Evolutionary conservation across 768 basidiomycete genomes (phyloP).

Genomic region (Calocybe cyanea): DNA sequence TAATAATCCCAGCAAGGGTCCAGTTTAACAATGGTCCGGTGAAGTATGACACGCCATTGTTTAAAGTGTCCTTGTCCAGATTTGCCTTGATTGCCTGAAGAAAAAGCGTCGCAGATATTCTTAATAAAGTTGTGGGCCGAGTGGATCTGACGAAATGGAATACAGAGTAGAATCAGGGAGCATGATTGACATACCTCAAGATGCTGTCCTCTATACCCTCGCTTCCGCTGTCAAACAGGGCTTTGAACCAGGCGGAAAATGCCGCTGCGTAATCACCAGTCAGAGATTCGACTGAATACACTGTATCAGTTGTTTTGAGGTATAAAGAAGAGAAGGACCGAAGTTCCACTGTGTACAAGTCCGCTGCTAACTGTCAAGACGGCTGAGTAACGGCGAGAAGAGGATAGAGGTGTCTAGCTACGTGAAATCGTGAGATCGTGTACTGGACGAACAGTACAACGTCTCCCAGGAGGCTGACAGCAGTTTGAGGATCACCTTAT

Average conservation of each 20-base stretch:
- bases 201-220: constrained; percentile 86
- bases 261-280: constrained; percentile 38
- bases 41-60: constrained; percentile 78
- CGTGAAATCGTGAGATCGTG: constrained; percentile 62
- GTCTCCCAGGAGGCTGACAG: constrained; percentile 72
- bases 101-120: constrained; percentile 65
- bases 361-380: constrained; percentile 43
- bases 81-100: constrained; percentile 52
- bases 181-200: constrained; percentile 41
- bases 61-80: constrained; percentile 57
- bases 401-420: constrained; percentile 21
- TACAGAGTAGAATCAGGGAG: neutral
- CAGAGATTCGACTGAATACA: constrained; percentile 37
- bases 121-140: constrained; percentile 62
- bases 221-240: constrained; percentile 69
- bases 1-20: constrained; percentile 75
- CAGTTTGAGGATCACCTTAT: constrained; percentile 80
- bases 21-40: constrained; percentile 69
- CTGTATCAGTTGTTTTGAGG: constrained; percentile 44
- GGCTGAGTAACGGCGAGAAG: constrained; percentile 1
- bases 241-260: constrained; percentile 66
- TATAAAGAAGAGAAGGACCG: constrained; percentile 47
- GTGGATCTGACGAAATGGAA: constrained; percentile 49
- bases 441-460: constrained; percentile 75
- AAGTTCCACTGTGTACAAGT: constrained; percentile 41